These are phyloP conservation scores for Tylopilus felleus DNA, from an alignment of 768 basidiomycete species.

Conservation along the genomic window DNA sequence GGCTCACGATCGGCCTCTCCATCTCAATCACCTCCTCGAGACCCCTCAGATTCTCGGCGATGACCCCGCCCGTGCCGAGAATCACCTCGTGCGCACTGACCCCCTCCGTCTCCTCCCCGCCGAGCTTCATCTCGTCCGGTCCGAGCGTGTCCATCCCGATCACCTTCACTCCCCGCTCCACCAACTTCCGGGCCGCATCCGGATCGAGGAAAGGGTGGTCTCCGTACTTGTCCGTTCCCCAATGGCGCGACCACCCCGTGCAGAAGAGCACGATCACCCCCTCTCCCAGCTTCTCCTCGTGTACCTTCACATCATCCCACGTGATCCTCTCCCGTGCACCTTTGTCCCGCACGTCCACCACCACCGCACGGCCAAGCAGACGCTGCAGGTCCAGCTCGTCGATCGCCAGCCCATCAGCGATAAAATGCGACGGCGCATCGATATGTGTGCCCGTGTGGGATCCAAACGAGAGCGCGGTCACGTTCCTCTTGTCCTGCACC, in stretches of 20 bases:
- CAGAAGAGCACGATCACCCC: conserved; percentile 51
- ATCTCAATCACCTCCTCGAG: conserved; percentile 40
- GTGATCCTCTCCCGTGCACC: conserved; percentile 44
- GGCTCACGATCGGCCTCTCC: conserved; percentile 42
- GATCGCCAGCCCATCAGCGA: conserved; percentile 49
- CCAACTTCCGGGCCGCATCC: conserved; percentile 46
- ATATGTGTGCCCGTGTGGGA: conserved; percentile 78
- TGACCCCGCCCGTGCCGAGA: conserved; percentile 57
- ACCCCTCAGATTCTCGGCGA: conserved; percentile 67
- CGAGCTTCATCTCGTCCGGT: conserved; percentile 48
- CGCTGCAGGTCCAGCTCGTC: conserved; percentile 51
- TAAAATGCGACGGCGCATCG: conserved; percentile 72
- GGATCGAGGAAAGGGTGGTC: conserved; percentile 58
- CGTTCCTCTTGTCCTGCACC: conserved; percentile 1
- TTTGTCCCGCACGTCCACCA: conserved; percentile 51
- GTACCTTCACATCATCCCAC: conserved; percentile 48
- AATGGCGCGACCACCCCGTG: conserved; percentile 63
- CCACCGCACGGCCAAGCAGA: conserved; percentile 50
- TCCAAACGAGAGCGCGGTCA: conserved; percentile 46
- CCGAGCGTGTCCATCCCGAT: conserved; percentile 62
- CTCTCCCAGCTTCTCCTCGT: conserved; percentile 35
- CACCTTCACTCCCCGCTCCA: conserved; percentile 50
- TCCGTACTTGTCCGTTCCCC: conserved; percentile 46
- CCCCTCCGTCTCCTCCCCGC: not conserved
- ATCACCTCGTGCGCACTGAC: conserved; percentile 49